Base-by-base conservation (phyloP, 2,329 filamentous ascomycete genomes). In the Colletotrichum gigasporum region DNA sequence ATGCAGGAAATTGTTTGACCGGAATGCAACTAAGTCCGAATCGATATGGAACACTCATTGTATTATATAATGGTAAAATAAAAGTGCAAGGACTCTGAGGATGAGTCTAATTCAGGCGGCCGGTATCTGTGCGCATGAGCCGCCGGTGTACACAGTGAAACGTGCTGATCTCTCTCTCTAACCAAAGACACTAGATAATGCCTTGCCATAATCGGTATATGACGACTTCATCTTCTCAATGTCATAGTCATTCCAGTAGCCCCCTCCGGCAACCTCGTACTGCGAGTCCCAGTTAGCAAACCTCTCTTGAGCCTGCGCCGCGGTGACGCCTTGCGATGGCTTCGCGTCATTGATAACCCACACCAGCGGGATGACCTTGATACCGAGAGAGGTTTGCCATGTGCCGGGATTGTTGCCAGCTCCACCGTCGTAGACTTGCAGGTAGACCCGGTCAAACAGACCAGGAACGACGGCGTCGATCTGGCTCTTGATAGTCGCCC, bases 271-370 rank as follows among this genome's bases (percentile, higher is more conserved):
- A 12, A 82, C 67, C 0, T 70, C 65, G 5, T 70, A 69, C 34
- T 63, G 60, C 32, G 65, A 32, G 18, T 71, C 70, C 79, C 79
- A 82, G 8, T 52, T 54, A 1, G 66, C 54, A 53, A 82, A 81
- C 66, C 70, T 74, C 1, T 69, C 65, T 67, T 66, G 56, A 4
- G 79, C 79, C 65, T 79, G 77, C 5, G 74, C 72, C 16, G 74
- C 71, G 5, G 75, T 80, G 1, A 68, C 74, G 3, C 80, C 79
- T 18, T 78, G 71, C 20, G 67, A 70, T 5, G 80, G 79, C 69
- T 82, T 82, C n/a, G 79, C 77, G 65, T 82, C 80, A 59, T 82
- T 82, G 8, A 74, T 73, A 3, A 82, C 80, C 80, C 80, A 82
- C 1, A 82, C 45, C 1, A 82, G 69, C 39, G 80, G 80, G 47